These are phyloP conservation scores for Aspergillus japonicus DNA, from an alignment of 2,329 filamentous ascomycete genomes.

Conservation along the genomic window DNA sequence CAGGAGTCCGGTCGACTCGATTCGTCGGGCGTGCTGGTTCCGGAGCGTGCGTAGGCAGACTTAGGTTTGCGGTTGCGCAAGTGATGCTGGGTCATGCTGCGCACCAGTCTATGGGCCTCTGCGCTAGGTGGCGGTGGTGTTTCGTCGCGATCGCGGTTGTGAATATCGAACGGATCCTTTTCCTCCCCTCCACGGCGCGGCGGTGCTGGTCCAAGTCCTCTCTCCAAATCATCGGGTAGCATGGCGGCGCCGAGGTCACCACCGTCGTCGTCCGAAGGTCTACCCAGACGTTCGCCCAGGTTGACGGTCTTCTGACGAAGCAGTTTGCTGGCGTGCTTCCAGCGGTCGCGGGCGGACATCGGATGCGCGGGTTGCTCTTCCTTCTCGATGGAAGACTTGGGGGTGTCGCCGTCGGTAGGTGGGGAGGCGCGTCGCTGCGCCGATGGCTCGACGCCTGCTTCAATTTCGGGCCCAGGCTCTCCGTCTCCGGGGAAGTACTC, in stretches of 20 bases:
- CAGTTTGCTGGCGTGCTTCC: slow-evolving; percentile 29
- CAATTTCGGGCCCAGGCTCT: neutral
- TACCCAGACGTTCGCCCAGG: slow-evolving; percentile 32
- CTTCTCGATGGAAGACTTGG: slow-evolving; percentile 3
- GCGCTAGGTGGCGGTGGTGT: slow-evolving; percentile 28
- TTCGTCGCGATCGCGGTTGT: slow-evolving; percentile 21
- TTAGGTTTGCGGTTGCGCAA: slow-evolving; percentile 29
- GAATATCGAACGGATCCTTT: slow-evolving; percentile 15
- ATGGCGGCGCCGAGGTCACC: slow-evolving; percentile 30
- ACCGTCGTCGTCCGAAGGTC: slow-evolving; percentile 30
- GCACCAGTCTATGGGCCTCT: slow-evolving; percentile 41
- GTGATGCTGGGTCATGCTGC: slow-evolving; percentile 32
- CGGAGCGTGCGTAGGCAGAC: slow-evolving; percentile 34
- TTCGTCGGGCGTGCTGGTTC: slow-evolving; percentile 32
- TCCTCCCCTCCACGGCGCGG: slow-evolving; percentile 24
- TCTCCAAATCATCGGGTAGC: slow-evolving; percentile 32
- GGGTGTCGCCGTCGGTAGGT: slow-evolving; percentile 3
- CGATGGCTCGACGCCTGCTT: neutral
- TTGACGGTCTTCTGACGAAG: slow-evolving; percentile 31
- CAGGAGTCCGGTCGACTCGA: slow-evolving; percentile 7
- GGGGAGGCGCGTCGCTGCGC: neutral
- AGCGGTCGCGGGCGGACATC: slow-evolving; percentile 25
- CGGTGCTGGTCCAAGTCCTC: slow-evolving; percentile 15
- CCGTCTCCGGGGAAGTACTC: neutral
- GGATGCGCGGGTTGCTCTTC: slow-evolving; percentile 13